phyloP scores from a whole-genome alignment of 164 flowering plant genomes.

The Kingdonia uniflora region DNA sequence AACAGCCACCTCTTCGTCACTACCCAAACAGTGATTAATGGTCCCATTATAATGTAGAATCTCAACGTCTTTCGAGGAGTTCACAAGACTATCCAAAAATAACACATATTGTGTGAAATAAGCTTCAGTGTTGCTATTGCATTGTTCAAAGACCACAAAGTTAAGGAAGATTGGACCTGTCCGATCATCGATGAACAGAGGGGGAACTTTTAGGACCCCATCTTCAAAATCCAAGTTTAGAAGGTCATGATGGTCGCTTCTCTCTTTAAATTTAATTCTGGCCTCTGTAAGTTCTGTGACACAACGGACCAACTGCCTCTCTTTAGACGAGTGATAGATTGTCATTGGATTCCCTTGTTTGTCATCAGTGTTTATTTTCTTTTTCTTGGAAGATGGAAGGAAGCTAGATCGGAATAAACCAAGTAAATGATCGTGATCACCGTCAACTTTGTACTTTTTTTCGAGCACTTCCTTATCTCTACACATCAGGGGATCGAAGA shows the following conservation, averaged over 20 bases:
- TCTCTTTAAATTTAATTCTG: slow-evolving; percentile 10
- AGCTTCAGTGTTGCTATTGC: slow-evolving; percentile 7
- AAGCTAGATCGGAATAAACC: slow-evolving; percentile 18
- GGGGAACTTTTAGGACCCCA: slow-evolving; percentile 20
- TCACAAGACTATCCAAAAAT: slow-evolving; percentile 21
- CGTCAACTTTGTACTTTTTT: background rate
- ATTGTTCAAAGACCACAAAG: slow-evolving; percentile 27
- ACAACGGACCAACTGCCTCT: slow-evolving; percentile 9
- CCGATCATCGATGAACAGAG: slow-evolving; percentile 17
- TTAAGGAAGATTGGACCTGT: slow-evolving; percentile 20
- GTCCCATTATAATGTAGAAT: slow-evolving; percentile 18
- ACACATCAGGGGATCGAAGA: slow-evolving; percentile 6
- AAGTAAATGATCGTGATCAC: slow-evolving; percentile 16
- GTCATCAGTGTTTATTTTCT: no score
- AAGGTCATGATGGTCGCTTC: slow-evolving; percentile 3
- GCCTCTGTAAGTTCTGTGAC: slow-evolving; percentile 19
- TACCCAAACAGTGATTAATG: slow-evolving; percentile 20
- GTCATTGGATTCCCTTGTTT: background rate
- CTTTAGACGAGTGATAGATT: background rate
- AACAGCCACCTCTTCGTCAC: slow-evolving; percentile 17
- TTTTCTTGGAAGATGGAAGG: slow-evolving; percentile 6
- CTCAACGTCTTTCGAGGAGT: slow-evolving; percentile 18
- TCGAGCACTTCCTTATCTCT: background rate
- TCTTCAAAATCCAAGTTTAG: slow-evolving; percentile 15
- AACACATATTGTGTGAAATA: slow-evolving; percentile 20